phyloP scores from a whole-genome alignment of 768 basidiomycete genomes.

The Collybia mongolica region DNA sequence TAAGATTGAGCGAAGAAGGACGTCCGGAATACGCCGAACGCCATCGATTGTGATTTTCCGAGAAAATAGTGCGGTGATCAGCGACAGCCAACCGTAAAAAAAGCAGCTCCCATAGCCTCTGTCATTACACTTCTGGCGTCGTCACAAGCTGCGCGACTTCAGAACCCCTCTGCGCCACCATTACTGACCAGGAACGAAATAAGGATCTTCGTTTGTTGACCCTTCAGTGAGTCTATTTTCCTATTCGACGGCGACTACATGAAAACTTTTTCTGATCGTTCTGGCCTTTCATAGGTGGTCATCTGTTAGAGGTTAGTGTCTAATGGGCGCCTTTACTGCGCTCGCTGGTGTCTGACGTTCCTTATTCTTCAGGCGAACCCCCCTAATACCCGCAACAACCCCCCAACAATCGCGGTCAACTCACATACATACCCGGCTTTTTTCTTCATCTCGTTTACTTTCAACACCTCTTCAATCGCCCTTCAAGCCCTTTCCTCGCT shows the following conservation, averaged over 20 bases:
- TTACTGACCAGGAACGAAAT: constrained; percentile 78
- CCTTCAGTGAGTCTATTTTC: constrained; percentile 55
- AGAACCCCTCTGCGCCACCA: constrained; percentile 44
- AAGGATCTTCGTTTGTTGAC: constrained; percentile 80
- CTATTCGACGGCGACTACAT: not conserved
- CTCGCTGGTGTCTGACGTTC: constrained; percentile 14
- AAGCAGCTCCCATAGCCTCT: constrained; percentile 3
- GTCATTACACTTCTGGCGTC: constrained; percentile 14
- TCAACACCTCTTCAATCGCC: constrained; percentile 25
- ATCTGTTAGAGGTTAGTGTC: constrained; percentile 66
- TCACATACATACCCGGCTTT: constrained; percentile 8
- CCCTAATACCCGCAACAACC: constrained; percentile 53
- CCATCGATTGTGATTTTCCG: constrained; percentile 13
- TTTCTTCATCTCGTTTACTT: constrained; percentile 14
- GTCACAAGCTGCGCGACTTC: constrained; percentile 33
- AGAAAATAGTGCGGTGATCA: constrained; percentile 12
- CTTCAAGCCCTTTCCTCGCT: constrained; percentile 66
- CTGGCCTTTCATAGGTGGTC: constrained; percentile 57
- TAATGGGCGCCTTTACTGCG: constrained; percentile 4
- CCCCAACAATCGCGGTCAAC: constrained; percentile 7
- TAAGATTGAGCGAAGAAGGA: not conserved
- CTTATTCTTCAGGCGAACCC: constrained; percentile 62
- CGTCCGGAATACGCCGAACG: constrained; percentile 12
- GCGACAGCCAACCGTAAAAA: constrained; percentile 13
- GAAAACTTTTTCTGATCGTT: constrained; percentile 13